These are phyloP conservation scores for Perkinsus chesapeaki DNA, from an alignment of 169 alveolate genomes.

Conservation along the genomic window DNA sequence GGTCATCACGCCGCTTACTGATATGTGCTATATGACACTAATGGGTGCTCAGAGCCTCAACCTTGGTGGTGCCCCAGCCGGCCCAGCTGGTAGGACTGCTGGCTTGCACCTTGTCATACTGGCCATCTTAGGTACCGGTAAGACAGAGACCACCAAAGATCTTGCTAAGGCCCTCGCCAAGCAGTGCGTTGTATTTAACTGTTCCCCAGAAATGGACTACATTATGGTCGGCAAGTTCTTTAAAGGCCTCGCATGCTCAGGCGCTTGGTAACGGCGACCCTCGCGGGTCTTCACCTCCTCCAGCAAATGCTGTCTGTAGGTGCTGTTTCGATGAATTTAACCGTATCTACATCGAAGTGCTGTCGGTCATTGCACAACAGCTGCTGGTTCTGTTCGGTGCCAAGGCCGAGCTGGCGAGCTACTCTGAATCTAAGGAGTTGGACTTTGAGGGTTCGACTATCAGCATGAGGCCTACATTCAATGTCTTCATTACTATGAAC, in stretches of 20 bases:
- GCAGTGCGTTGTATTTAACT: constrained; percentile 90
- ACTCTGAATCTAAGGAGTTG: constrained; percentile 43
- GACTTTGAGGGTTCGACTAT: constrained; percentile 80
- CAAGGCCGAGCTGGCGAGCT: constrained; percentile 32
- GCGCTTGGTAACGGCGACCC: constrained; percentile 42
- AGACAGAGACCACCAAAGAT: constrained; percentile 95
- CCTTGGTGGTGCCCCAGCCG: constrained; percentile 57
- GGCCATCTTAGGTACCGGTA: constrained; percentile 78
- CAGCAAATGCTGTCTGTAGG: constrained; percentile 68
- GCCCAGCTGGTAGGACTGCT: background rate
- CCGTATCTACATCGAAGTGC: constrained; percentile 78
- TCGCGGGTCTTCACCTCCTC: background rate
- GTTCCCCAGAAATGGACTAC: constrained; percentile 91
- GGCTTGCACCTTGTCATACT: background rate
- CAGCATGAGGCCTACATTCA: constrained; percentile 82
- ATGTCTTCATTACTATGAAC: constrained; percentile 92
- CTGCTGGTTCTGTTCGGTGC: constrained; percentile 56
- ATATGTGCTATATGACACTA: constrained; percentile 89
- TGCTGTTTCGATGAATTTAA: constrained; percentile 92
- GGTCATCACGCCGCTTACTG: constrained; percentile 93
- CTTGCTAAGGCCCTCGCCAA: constrained; percentile 90
- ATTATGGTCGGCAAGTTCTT: constrained; percentile 87
- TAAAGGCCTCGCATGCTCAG: background rate
- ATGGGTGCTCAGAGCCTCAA: constrained; percentile 85
- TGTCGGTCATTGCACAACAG: constrained; percentile 64